Percentiles rank a stretch among this genome's conserved stretches.
phyloP scores from a whole-genome alignment of 345 rosid species.

The Gossypium australe region DNA sequence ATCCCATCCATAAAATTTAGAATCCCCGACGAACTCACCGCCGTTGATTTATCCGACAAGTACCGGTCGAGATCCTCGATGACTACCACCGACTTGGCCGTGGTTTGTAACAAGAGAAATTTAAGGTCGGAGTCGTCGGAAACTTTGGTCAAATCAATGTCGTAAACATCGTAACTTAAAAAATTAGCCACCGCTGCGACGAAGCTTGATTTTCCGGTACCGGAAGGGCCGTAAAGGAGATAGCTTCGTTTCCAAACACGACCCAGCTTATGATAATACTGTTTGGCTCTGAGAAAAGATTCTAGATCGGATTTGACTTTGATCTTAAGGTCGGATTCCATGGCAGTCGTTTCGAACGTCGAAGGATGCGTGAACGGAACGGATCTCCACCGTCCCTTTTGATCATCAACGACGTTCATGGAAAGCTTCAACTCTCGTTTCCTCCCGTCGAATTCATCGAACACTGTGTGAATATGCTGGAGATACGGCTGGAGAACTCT shows the following conservation, averaged over 20 bases:
- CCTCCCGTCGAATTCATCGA: constrained; percentile 63
- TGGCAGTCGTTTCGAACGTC: constrained; percentile 68
- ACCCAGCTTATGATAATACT: constrained; percentile 64
- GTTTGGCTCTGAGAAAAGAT: constrained; percentile 56
- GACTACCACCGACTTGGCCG: constrained; percentile 45
- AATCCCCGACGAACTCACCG: constrained; percentile 46
- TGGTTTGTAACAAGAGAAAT: constrained; percentile 48
- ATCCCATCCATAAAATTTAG: constrained; percentile 74
- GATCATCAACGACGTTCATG: constrained; percentile 35
- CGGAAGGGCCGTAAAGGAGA: constrained; percentile 67
- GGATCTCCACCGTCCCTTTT: constrained; percentile 65
- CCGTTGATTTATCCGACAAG: constrained; percentile 43
- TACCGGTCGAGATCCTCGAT: constrained; percentile 70
- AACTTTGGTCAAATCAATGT: constrained; percentile 56
- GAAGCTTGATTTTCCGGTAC: constrained; percentile 80
- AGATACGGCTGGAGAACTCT: constrained; percentile 79
- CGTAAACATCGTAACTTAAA: constrained; percentile 61
- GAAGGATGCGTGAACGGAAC: constrained; percentile 72
- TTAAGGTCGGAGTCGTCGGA: constrained; percentile 59
- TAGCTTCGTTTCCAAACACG: constrained; percentile 81
- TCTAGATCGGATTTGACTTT: constrained; percentile 69
- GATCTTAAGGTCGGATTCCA: constrained; percentile 64
- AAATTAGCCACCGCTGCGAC: constrained; percentile 74
- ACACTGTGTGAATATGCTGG: constrained; percentile 74
- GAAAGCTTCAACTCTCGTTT: constrained; percentile 49